phyloP scores from a whole-genome alignment of 2,329 filamentous ascomycete genomes.

The Claviceps quebecensis region DNA sequence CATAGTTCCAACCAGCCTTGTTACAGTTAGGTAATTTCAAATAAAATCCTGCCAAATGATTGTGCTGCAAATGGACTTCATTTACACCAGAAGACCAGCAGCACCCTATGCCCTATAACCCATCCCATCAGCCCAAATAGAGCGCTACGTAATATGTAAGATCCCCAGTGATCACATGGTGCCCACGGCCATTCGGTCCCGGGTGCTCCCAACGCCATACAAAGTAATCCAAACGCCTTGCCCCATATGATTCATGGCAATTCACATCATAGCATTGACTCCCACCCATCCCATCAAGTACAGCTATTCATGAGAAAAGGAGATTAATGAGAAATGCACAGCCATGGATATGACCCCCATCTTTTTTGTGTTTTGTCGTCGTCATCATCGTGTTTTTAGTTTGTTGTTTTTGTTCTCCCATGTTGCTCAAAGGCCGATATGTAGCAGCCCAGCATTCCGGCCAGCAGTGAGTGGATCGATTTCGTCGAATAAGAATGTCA shows the following conservation, averaged over 20 bases:
- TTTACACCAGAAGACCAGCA: neutral
- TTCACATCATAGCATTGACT: neutral
- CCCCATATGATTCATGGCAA: constrained; percentile 1
- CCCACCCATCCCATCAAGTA: neutral
- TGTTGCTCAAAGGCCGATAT: neutral
- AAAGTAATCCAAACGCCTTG: constrained; percentile 7
- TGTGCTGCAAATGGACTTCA: neutral
- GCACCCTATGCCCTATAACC: neutral
- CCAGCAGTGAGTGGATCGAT: neutral
- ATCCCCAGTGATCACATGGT: neutral
- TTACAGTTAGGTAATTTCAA: neutral
- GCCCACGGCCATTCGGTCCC: neutral
- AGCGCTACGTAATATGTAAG: neutral
- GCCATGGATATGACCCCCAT: neutral
- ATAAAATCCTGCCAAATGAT: neutral
- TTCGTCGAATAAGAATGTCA: neutral
- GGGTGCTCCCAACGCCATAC: neutral
- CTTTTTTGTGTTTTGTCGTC: neutral
- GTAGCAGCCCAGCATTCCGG: neutral
- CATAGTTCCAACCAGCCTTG: neutral
- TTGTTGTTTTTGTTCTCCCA: neutral
- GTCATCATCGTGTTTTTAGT: neutral
- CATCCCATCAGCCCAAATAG: neutral
- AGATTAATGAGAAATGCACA: neutral
- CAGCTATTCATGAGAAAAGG: neutral